Evolutionary conservation across 352 stramenopile species (phyloP), one percentile per base, ranked within the genome.

Genomic region (Globisporangium paroecandrum): DNA sequence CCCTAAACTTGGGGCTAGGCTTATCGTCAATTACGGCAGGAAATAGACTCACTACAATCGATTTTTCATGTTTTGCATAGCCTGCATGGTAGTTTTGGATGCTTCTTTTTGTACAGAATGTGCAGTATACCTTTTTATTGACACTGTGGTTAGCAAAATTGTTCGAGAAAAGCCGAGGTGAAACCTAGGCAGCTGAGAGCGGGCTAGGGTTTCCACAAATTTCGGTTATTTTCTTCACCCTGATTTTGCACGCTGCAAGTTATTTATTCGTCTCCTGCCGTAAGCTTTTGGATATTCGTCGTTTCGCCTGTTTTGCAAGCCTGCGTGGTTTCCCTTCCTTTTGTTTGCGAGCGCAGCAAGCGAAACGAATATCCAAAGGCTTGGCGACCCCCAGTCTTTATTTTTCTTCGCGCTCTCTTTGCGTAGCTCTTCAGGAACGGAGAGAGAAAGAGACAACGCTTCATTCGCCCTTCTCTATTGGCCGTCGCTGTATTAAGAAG

Each of bases 351-450:
- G 29, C 27, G 27, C 22, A 18, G 25, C 32, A 9, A 27, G 27
- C 27, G 27, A 32, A 32, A 32, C 27, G 27, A 32, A 32, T 32
- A 32, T 32, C 46, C 7, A 1, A 0, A 12, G 25, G 15, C n/a
- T 29, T 18, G 20, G 29, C 54, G 27, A 60, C 20, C 32, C 49
- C 49, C 62, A 67, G 49, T 67, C 62, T 67, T 22, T 61, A 59
- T 67, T 67, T 67, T 67, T 67, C 62, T 67, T 67, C 29, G 49
- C 29, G 49, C 53, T 65, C 43, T 65, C 55, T 64, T 46, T 27
- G 59, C 58, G 58, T 36, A 53, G 58, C 58, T 66, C 24, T 29
- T 47, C 25, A 47, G 41, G 20, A 20, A 56, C 9, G n/a, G 15
- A 34, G 34, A 66, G 47, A 58, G 29, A 36, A 66, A 47, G 41